Base-by-base conservation (phyloP, 169 alveolate genomes). In the Plasmodium malariae region DNA sequence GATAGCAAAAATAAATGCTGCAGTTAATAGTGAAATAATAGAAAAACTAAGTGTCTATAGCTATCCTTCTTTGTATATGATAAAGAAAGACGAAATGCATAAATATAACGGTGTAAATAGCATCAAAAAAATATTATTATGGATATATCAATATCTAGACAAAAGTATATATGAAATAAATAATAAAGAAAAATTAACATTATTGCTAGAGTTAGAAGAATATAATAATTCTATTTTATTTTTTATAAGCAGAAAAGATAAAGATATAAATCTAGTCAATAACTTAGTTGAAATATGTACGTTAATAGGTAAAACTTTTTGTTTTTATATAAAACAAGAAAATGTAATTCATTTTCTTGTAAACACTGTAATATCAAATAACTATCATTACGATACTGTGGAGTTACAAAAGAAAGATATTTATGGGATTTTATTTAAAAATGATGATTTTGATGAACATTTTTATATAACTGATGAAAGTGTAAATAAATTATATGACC, bases 1-100 rank as follows among this genome's bases (percentile, higher is more conserved):
- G n/a, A 28, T 86, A 68, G 63, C 76, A 30, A 86, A 86, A 70
- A 70, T 86, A 6, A 86, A 86, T 57, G 92, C 65, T 9, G 76
- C 74, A 21, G 14, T 55, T 14, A 70, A 86, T 34, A 40, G 57
- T 43, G 68, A 34, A 17, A 34, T 86, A n/a, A 68, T 86, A 59
- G 78, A 86, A 9, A 62, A n/a, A 17, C 63, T 86, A 19, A 43
- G 59, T 55, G 74, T 86, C 11, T 86, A 86, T 70, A 45, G 92
- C 19, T 69, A 69, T 21, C 92, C 92, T 1, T 24, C 92, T 19
- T 73, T 86, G 45, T 70, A 69, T 69, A 54, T 86, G 76, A 69
- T 86, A 7, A 55, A 59, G 28, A 69, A 69, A 57, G 45, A 86
- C 24, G 59, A 55, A 45, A 57, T 40, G 34, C 28, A 86, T 57